Percentiles rank a stretch among this genome's conserved stretches.
These are phyloP conservation scores for Inga oerstediana DNA, from an alignment of 306 rosid species.

Conservation along the genomic window DNA sequence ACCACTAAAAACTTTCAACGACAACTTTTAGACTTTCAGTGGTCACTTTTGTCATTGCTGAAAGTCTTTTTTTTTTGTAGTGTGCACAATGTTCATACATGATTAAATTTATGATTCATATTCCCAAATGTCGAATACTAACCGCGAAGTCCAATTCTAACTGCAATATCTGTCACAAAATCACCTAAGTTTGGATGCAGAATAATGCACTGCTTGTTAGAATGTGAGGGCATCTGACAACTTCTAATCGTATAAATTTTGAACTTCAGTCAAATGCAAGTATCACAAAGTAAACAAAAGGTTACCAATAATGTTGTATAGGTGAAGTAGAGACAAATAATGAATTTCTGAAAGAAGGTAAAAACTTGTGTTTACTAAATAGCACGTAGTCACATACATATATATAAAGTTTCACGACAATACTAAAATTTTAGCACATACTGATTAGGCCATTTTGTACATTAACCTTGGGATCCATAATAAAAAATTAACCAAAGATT, in stretches of 20 bases:
- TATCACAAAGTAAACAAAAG: background rate
- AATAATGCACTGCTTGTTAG: background rate
- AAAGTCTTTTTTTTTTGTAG: too few relatives aligned
- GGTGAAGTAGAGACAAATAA: background rate
- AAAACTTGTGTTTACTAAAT: background rate
- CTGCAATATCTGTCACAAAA: background rate
- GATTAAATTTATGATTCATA: background rate
- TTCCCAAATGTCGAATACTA: background rate
- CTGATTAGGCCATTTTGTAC: too few relatives aligned
- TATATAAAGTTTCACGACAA: background rate
- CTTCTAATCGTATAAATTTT: background rate
- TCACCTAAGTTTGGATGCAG: background rate
- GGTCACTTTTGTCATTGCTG: too few relatives aligned
- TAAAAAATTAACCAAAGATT: too few relatives aligned
- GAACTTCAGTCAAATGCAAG: background rate
- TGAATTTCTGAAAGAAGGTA: background rate
- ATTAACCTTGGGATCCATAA: too few relatives aligned
- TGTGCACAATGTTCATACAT: background rate
- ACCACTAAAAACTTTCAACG: too few relatives aligned
- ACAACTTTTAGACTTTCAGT: too few relatives aligned
- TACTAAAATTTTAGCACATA: too few relatives aligned
- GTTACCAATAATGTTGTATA: background rate
- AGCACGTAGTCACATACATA: background rate
- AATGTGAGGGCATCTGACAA: background rate
- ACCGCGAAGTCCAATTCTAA: background rate